Base-by-base conservation (phyloP, 257 asterid species). In the Paraleonurus japonicus region DNA sequence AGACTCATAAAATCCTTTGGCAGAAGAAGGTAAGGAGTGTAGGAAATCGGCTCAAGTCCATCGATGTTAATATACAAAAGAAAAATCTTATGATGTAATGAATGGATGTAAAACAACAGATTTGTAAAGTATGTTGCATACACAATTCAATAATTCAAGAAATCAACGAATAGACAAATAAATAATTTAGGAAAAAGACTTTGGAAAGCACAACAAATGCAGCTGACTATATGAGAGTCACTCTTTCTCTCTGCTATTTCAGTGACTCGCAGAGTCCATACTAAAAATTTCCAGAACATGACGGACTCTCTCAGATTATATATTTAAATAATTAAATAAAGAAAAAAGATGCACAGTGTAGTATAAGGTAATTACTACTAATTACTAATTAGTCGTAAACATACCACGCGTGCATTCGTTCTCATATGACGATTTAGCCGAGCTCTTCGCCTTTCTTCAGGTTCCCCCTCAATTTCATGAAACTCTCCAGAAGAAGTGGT, bases 381-480 rank as follows among this genome's bases (percentile, higher is more conserved):
- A n/a, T n/a, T n/a, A n/a, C n/a, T n/a, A 43, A 7, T 37, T 26
- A 41, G 23, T 33, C 48, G 53, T 23, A 33, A 63, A 72, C 87
- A 72, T 77, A 94, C 99, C 96, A 94, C 85, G 76, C 97, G 95
- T 47, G 74, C 88, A 71, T 88, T 89, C 61, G 75, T 88, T 79
- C 85, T 85, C 80, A 82, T 78, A 75, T 85, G 80, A 50, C 89
- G 88, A 47, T 76, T 86, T 50, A 83, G 79, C 84, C 99, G 84
- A 58, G 96, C 92, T 74, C 75, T 81, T 75, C 99, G 83, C 76
- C 97, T 81, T 70, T 91, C 99, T 54, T 74, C 86, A 75, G 89
- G 86, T 79, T 94, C 97, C 60, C 86, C 96, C 60, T 85, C 91
- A 59, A 86, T 73, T 81, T 89, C 97, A 41, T 80, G 81, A 75